A percentile compares a stretch with the other conserved stretches of the same genome.
These are phyloP conservation scores for Anaeromyces robustus DNA, from an alignment of 192 early-diverging fungal genomes.

Conservation along the genomic window DNA sequence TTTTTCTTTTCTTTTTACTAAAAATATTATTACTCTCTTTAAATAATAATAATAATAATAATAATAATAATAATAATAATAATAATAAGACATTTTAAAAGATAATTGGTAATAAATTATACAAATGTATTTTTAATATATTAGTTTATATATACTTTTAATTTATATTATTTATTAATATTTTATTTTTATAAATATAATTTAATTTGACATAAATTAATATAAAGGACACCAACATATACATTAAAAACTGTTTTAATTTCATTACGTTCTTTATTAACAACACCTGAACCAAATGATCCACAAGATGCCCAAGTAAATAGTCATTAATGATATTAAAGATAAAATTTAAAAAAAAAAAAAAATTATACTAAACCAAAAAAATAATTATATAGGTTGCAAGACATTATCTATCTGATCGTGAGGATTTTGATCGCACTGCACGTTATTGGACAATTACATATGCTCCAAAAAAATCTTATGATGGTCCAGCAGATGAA, in stretches of 20 bases:
- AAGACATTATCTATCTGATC: slow-evolving; percentile 20
- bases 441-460: slow-evolving; percentile 25
- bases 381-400: slow-evolving; percentile 28
- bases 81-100: neutral
- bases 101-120: neutral
- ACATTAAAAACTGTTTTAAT: slow-evolving; percentile 35
- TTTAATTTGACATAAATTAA: neutral
- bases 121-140: too few relatives aligned
- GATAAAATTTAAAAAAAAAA: neutral
- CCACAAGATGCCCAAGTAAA: slow-evolving; percentile 28
- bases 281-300: slow-evolving; percentile 30
- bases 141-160: too few relatives aligned
- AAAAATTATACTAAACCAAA: too few relatives aligned
- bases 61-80: too few relatives aligned
- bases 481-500: slow-evolving; percentile 4
- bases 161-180: too few relatives aligned
- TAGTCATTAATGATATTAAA: too few relatives aligned
- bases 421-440: slow-evolving; percentile 22
- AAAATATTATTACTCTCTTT: too few relatives aligned
- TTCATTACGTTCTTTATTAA: slow-evolving; percentile 30
- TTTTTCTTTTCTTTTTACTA: too few relatives aligned
- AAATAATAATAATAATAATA: too few relatives aligned
- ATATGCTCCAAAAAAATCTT: slow-evolving; percentile 16
- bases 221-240: slow-evolving; percentile 18
- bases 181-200: too few relatives aligned